Percentiles rank a stretch among this genome's conserved stretches.
Evolutionary conservation across 129 eudicot genomes (phyloP).

Genomic region (Helianthus tuberosus): DNA sequence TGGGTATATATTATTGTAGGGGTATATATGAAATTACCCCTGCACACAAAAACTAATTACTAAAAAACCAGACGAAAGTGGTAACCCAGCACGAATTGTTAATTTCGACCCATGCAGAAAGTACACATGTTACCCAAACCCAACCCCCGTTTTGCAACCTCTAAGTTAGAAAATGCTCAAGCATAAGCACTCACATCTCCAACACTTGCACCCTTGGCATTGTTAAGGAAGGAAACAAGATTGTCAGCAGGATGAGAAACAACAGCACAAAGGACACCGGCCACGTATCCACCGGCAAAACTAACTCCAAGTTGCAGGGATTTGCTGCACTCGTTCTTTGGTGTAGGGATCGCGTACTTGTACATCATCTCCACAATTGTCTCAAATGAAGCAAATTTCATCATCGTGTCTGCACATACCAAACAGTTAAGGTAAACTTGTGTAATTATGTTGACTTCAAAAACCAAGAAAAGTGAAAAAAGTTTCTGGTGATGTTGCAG

Average conservation of each 20-base stretch:
- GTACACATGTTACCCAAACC: background rate
- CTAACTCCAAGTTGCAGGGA: constrained; percentile 86
- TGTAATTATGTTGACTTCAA: background rate
- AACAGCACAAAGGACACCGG: constrained; percentile 89
- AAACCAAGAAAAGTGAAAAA: background rate
- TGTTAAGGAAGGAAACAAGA: constrained; percentile 95
- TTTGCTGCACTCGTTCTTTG: constrained; percentile 88
- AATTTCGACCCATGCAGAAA: background rate
- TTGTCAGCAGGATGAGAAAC: constrained; percentile 98
- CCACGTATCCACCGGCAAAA: constrained; percentile 93
- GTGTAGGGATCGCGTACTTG: constrained; percentile 81
- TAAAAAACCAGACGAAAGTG: background rate
- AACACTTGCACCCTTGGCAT: constrained; percentile 94
- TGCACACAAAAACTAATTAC: background rate
- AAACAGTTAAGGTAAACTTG: constrained; percentile 6
- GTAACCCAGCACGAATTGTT: background rate
- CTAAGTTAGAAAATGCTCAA: constrained; percentile 3
- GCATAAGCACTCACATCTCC: constrained; percentile 71
- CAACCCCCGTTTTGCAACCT: background rate
- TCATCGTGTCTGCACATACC: constrained; percentile 72
- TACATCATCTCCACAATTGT: constrained; percentile 80
- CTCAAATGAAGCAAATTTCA: constrained; percentile 98
- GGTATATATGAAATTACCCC: too few species aligned
- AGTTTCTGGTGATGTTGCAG: background rate
- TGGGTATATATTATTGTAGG: too few species aligned